Evolutionary conservation across 768 basidiomycete genomes (phyloP).

Genomic region (Pleurotus sapidus): DNA sequence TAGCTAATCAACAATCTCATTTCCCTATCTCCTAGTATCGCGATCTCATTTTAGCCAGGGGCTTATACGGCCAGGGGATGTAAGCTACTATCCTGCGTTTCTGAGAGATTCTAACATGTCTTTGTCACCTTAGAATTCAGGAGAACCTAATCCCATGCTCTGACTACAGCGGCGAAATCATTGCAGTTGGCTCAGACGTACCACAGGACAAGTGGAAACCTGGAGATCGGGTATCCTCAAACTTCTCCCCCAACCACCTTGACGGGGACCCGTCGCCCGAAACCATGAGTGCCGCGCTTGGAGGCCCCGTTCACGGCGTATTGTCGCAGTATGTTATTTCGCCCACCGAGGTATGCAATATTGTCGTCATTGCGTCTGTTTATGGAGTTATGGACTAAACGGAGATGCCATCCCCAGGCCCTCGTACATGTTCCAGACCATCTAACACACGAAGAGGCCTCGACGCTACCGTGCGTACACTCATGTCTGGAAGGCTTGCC

Average conservation of each 20-base stretch:
- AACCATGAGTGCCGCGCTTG: slow-evolving; percentile 32
- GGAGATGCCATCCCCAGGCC: slow-evolving; percentile 23
- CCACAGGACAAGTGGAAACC: slow-evolving; percentile 35
- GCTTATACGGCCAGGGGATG: slow-evolving; percentile 30
- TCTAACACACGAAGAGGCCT: slow-evolving; percentile 60
- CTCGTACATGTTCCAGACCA: slow-evolving; percentile 53
- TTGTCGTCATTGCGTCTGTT: no score
- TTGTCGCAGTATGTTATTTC: slow-evolving; percentile 52
- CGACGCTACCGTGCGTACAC: slow-evolving; percentile 55
- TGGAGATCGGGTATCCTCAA: slow-evolving; percentile 56
- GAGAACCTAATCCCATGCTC: slow-evolving; percentile 35
- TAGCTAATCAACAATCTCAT: neutral
- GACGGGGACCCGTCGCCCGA: slow-evolving; percentile 36
- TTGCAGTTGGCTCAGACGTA: slow-evolving; percentile 41
- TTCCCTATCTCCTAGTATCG: slow-evolving; percentile 34
- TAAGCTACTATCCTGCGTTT: no score
- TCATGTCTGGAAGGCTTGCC: neutral
- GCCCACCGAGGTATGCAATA: slow-evolving; percentile 32
- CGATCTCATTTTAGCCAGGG: slow-evolving; percentile 41
- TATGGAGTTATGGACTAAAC: no score
- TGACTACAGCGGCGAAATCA: slow-evolving; percentile 59
- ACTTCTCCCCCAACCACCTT: slow-evolving; percentile 47
- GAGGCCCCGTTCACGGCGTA: slow-evolving; percentile 48
- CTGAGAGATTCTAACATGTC: neutral
- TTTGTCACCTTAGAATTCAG: slow-evolving; percentile 8